A percentile compares a stretch with the other conserved stretches of the same genome.
phyloP scores from a whole-genome alignment of 2,329 filamentous ascomycete species.

The Lasiodiplodia gonubiensis region DNA sequence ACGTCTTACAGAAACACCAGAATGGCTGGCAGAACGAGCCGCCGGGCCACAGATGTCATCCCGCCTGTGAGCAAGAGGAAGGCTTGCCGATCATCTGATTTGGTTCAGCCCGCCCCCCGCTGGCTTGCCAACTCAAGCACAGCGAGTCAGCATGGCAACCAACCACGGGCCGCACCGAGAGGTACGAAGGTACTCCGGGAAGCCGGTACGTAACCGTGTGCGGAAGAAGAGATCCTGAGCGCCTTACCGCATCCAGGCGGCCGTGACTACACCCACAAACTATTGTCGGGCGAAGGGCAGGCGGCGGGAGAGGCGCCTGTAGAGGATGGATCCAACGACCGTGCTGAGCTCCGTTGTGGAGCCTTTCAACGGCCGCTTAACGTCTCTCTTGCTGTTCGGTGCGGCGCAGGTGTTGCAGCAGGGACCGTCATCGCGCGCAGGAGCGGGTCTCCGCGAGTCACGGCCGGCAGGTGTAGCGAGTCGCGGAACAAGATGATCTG shows the following conservation, averaged over 20 bases:
- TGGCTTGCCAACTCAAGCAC: neutral
- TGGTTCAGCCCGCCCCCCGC: neutral
- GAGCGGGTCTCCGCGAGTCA: conserved; percentile 17
- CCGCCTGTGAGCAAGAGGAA: neutral
- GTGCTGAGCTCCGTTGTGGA: conserved; percentile 1
- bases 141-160: conserved; percentile 5
- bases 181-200: neutral
- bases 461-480: neutral
- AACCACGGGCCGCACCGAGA: conserved; percentile 23
- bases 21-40: neutral
- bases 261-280: neutral
- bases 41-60: conserved; percentile 20
- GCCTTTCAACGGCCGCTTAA: conserved; percentile 15
- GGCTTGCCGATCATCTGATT: conserved; percentile 5
- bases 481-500: neutral
- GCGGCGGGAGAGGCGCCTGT: conserved; percentile 1
- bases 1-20: neutral
- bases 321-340: conserved; percentile 4
- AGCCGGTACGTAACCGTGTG: conserved; percentile 6
- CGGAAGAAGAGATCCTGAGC: conserved; percentile 16
- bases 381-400: neutral
- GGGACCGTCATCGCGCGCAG: conserved; percentile 17
- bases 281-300: neutral
- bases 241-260: neutral
- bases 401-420: conserved; percentile 10